phyloP scores from a whole-genome alignment of 495 filamentous ascomycete genomes.

The Neurospora sp. region DNA sequence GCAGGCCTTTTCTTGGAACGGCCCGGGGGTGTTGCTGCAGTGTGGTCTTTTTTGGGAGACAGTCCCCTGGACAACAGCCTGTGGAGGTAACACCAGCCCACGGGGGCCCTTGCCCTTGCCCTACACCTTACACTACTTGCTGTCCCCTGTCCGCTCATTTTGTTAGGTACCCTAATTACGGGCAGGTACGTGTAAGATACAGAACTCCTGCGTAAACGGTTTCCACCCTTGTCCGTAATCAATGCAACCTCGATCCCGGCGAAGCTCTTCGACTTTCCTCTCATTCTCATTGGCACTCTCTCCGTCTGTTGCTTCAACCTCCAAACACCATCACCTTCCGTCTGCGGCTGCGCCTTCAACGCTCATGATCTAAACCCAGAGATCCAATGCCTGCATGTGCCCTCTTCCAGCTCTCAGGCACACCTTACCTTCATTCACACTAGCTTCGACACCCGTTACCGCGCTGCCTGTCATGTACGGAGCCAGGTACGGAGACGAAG shows the following conservation, averaged over 20 bases:
- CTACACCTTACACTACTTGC: neutral
- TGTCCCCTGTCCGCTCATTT: neutral
- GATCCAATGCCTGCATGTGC: neutral
- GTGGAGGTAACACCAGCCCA: neutral
- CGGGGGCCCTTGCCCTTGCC: no score
- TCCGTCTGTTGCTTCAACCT: neutral
- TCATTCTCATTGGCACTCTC: neutral
- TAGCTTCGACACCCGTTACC: neutral
- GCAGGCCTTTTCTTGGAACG: neutral
- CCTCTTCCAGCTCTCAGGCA: neutral
- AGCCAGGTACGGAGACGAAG: neutral
- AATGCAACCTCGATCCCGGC: neutral
- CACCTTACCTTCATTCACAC: neutral
- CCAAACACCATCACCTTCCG: neutral
- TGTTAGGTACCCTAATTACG: neutral
- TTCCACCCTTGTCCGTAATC: neutral
- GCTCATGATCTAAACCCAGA: neutral
- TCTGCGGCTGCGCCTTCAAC: neutral
- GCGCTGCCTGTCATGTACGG: neutral
- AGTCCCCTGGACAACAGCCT: neutral
- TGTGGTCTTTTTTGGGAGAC: neutral
- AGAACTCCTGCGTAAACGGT: neutral
- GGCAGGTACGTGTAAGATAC: neutral
- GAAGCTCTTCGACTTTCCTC: neutral
- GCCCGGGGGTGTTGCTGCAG: neutral